Evolutionary conservation across 192 early-diverging fungal species (phyloP), one percentile per base, ranked within the genome.

Genomic region (Coemansia sp.): DNA sequence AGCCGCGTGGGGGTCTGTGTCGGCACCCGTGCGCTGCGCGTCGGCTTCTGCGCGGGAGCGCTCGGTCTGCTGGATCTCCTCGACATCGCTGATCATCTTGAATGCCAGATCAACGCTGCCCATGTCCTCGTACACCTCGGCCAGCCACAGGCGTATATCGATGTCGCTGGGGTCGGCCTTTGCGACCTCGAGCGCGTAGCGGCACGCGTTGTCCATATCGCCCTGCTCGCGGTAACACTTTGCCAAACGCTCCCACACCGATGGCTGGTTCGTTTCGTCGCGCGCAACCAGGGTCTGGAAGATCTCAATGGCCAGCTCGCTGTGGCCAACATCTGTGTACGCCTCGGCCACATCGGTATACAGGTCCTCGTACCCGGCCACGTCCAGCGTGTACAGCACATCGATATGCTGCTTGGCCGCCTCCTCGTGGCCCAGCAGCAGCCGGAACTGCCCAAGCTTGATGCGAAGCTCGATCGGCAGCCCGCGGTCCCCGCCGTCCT

Each of bases 401-500:
- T 61, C 60, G 38, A 75, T 56, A 42, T 81, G 78, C 19, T 8
- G 14, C 65, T 85, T 74, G 16, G 91, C 94, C 11, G 81, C 61
- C n/a, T 88, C 85, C 9, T 69, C 60, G 40, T 91, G 80, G 31
- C 84, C 90, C 28, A 93, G 52, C 65, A 82, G 74, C 29, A 97
- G 43, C 27, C 93, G 83, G 59, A 69, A 75, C 87, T 92, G 86
- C 2, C 92, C 97, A 24, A 94, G 82, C 65, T 91, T 91, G 49
- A 90, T 85, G 19, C 92, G 86, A 48, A 98, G 77, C 71, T 97
- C 93, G 1, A 95, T 65, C 0, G 95, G 95, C 27, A 97, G 70
- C 40, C 62, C 62, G 14, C 48, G 45, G 0, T 40, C 29, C 8
- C 59, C 48, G 28, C 63, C 55, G 32, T 71, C 67, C 6, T 58